Base-by-base conservation (phyloP, 257 asterid species). In the Solanum pinnatisectum region DNA sequence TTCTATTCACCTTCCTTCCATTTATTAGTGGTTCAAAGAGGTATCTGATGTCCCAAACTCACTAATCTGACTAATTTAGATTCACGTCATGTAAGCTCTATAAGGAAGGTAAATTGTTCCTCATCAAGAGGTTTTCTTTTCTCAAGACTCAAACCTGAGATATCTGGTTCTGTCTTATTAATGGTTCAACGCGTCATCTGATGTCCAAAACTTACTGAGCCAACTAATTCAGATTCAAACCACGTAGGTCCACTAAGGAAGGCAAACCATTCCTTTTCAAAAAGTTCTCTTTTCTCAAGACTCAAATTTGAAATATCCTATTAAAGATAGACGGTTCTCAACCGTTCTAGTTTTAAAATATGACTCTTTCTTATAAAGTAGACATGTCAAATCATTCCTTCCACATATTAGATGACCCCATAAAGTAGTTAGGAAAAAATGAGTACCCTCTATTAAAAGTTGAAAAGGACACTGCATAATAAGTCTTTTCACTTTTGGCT, bases 321-420 rank as follows among this genome's bases (percentile, higher is more conserved):
- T 76, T 76, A 39, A 76, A 5, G 20, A 23, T 37, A 5, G 1
- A 11, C 15, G 52, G 3, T 74, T 74, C 5, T 22, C 32, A 22
- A 22, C 23, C 52, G 1, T 6, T 18, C 30, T 44, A 44, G 16
- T 44, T 44, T 44, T 44, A 12, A 44, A 44, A 37, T 42, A 77
- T 46, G 85, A 81, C 85, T 81, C 3, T 23, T 35, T 81, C 65
- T 81, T 81, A 82, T 46, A 30, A 30, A 82, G 18, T 8, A 8
- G 70, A 82, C 86, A 49, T 49, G 65, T 49, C 70, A 82, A 82
- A 82, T 82, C 70, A 82, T 82, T 82, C 70, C 44, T 20, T 49
- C 86, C 86, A 49, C 70, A 49, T 10, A 32, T 30, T 18, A 49
- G 42, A 49, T 82, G 70, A 6, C 70, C 86, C 86, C 32, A 82